phyloP scores from a whole-genome alignment of 2,329 filamentous ascomycete genomes.

The Penicillium occitanis region DNA sequence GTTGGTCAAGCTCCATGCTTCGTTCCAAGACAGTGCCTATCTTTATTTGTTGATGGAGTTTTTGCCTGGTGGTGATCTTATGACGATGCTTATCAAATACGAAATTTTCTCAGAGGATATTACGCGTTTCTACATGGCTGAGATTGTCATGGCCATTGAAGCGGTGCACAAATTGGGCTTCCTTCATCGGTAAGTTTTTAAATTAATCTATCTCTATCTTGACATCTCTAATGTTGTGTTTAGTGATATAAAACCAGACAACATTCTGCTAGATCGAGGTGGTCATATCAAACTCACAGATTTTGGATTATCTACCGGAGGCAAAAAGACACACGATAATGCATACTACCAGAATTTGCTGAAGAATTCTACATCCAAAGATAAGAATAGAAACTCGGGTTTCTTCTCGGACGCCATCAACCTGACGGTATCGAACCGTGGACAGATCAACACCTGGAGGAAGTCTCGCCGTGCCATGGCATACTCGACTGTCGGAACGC shows the following conservation, averaged over 20 bases:
- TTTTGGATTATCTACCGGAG: slow-evolving; percentile 95
- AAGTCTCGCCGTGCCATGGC: slow-evolving; percentile 94
- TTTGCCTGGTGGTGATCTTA: slow-evolving; percentile 93
- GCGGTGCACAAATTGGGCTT: slow-evolving; percentile 97
- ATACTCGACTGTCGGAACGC: slow-evolving; percentile 96
- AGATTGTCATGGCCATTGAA: slow-evolving; percentile 97
- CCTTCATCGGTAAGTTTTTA: slow-evolving; percentile 78
- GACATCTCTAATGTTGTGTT: not conserved
- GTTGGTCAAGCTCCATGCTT: slow-evolving; percentile 98
- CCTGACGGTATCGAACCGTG: slow-evolving; percentile 93
- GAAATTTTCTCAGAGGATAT: slow-evolving; percentile 99
- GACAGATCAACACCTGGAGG: slow-evolving; percentile 98
- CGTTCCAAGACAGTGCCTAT: slow-evolving; percentile 95
- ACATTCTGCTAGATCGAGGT: slow-evolving; percentile 90
- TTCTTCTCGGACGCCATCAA: slow-evolving; percentile 94
- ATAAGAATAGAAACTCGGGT: slow-evolving; percentile 84
- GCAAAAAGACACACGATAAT: slow-evolving; percentile 96
- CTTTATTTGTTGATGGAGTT: slow-evolving; percentile 99
- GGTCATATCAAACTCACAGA: slow-evolving; percentile 98
- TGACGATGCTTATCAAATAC: slow-evolving; percentile 99
- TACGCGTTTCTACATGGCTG: slow-evolving; percentile 97
- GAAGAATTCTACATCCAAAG: slow-evolving; percentile 69
- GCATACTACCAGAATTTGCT: slow-evolving; percentile 97
- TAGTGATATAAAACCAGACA: slow-evolving; percentile 98
- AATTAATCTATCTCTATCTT: not conserved